phyloP scores from a whole-genome alignment of 768 basidiomycete species.

The Postia placenta region DNA sequence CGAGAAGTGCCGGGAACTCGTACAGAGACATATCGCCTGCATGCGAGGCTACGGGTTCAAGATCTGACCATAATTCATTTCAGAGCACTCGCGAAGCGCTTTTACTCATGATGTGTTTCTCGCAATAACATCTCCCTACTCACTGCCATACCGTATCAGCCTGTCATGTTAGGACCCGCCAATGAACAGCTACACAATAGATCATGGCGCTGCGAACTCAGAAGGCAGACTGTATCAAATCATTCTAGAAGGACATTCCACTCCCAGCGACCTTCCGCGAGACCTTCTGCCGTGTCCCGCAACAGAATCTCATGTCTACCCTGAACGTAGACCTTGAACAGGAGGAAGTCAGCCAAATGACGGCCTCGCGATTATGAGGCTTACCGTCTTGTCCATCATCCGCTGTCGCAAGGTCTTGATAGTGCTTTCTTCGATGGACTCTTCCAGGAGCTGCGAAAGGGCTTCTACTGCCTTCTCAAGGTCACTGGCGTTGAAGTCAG shows the following conservation, averaged over 20 bases:
- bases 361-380: slow-evolving; percentile 2
- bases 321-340: slow-evolving; percentile 70
- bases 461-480: slow-evolving; percentile 94
- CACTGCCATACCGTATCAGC: too few species aligned
- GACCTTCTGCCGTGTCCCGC: slow-evolving; percentile 88
- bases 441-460: slow-evolving; percentile 85
- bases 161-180: too few species aligned
- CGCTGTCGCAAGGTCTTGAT: slow-evolving; percentile 81
- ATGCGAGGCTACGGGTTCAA: slow-evolving; percentile 93
- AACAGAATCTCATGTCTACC: slow-evolving; percentile 91
- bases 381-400: slow-evolving; percentile 88
- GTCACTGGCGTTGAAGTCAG: slow-evolving; percentile 46
- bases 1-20: slow-evolving; percentile 75
- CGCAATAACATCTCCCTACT: too few species aligned
- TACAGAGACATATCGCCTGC: slow-evolving; percentile 80
- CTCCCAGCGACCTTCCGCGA: slow-evolving; percentile 76
- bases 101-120: too few species aligned
- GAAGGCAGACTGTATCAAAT: background rate
- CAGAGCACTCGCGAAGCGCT: too few species aligned
- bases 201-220: too few species aligned
- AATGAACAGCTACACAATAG: background rate
- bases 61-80: too few species aligned
- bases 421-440: slow-evolving; percentile 74
- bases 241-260: slow-evolving; percentile 64
- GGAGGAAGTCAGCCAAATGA: background rate